These are phyloP conservation scores for Bruguiera parviflora DNA, from an alignment of 345 rosid species.

Conservation along the genomic window DNA sequence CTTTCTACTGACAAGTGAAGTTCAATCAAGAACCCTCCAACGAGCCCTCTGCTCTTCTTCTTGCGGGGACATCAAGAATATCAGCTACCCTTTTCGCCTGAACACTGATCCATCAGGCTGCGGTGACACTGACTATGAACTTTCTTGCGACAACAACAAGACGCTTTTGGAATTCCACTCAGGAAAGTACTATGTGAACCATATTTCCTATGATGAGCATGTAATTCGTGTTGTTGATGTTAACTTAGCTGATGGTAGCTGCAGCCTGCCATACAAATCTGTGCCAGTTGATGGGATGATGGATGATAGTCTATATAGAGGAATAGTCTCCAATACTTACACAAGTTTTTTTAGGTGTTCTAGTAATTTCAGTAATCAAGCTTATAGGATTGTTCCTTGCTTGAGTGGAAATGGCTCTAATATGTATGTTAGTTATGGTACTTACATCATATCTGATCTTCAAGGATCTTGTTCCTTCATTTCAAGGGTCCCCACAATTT, in stretches of 20 bases:
- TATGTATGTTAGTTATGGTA: slow-evolving; percentile 28
- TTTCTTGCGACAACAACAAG: slow-evolving; percentile 34
- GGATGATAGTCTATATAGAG: slow-evolving; percentile 14
- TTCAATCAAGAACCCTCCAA: slow-evolving; percentile 21
- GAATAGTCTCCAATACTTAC: slow-evolving; percentile 8
- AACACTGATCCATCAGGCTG: slow-evolving; percentile 22
- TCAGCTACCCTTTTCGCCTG: slow-evolving; percentile 40
- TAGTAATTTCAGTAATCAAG: slow-evolving; percentile 9
- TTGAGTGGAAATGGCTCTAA: slow-evolving; percentile 16
- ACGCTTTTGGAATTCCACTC: slow-evolving; percentile 20
- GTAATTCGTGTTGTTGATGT: slow-evolving; percentile 34
- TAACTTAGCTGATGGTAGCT: slow-evolving; percentile 32
- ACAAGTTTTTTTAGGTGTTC: slow-evolving; percentile 34
- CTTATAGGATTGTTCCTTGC: slow-evolving; percentile 24
- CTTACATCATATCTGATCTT: slow-evolving; percentile 13
- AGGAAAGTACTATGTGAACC: slow-evolving; percentile 29
- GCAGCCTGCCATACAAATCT: slow-evolving; percentile 27
- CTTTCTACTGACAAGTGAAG: neutral
- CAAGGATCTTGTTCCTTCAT: slow-evolving; percentile 26
- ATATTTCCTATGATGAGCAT: slow-evolving; percentile 21
- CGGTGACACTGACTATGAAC: slow-evolving; percentile 26
- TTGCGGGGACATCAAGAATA: slow-evolving; percentile 35
- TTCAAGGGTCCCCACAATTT: slow-evolving; percentile 28
- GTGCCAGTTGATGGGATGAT: slow-evolving; percentile 16
- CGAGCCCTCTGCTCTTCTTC: slow-evolving; percentile 29